Percentiles rank a stretch among this genome's conserved stretches.
These are phyloP conservation scores for Lecanoromycetidae sp. DNA, from an alignment of 2,329 filamentous ascomycete species.

Conservation along the genomic window DNA sequence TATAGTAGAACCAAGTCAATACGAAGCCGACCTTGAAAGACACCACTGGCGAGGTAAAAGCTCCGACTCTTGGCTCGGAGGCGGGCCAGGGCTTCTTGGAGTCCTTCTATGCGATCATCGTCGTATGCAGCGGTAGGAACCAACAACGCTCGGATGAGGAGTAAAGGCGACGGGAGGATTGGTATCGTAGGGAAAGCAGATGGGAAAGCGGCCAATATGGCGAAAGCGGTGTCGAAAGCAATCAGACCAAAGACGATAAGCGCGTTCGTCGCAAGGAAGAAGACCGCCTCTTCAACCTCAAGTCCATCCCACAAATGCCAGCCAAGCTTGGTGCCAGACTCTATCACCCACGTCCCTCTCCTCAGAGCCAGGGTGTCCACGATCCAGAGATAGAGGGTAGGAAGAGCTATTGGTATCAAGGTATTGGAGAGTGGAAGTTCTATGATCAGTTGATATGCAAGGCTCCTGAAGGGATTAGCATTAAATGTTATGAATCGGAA, in stretches of 20 bases:
- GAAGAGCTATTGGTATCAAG: conserved; percentile 46
- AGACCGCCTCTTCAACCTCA: conserved; percentile 62
- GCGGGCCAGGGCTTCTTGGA: conserved; percentile 47
- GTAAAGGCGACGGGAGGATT: conserved; percentile 35
- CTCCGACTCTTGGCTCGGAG: conserved; percentile 56
- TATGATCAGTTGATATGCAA: conserved; percentile 53
- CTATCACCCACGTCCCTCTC: conserved; percentile 61
- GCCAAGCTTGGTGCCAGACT: conserved; percentile 53
- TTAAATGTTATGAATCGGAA: background rate
- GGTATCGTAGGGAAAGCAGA: conserved; percentile 42
- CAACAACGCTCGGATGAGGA: conserved; percentile 43
- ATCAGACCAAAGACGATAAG: conserved; percentile 58
- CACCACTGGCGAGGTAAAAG: conserved; percentile 60
- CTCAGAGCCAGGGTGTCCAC: conserved; percentile 57
- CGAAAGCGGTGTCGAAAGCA: conserved; percentile 57
- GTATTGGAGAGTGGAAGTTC: conserved; percentile 47
- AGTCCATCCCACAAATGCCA: conserved; percentile 51
- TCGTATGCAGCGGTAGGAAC: conserved; percentile 42
- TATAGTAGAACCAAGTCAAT: conserved; percentile 60
- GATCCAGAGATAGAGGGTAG: conserved; percentile 59
- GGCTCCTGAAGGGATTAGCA: conserved; percentile 30
- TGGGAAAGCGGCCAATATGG: conserved; percentile 53
- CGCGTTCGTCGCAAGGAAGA: conserved; percentile 59
- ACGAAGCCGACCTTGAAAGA: conserved; percentile 55
- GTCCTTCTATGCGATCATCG: conserved; percentile 43